Conservation (phyloP, 2,329 filamentous ascomycete species). For the Nigrospora oryzae region DNA sequence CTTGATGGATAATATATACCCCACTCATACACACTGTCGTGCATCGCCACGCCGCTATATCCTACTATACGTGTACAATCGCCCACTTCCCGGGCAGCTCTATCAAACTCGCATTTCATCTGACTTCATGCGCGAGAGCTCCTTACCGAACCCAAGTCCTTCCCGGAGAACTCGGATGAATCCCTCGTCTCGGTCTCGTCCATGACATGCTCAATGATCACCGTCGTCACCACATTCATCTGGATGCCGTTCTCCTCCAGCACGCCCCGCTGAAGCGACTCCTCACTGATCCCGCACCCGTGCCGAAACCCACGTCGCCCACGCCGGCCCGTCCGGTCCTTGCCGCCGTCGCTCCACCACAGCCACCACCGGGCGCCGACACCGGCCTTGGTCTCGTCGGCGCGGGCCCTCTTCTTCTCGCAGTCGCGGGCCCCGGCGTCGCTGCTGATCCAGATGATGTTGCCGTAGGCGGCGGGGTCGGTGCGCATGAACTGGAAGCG, state of each 20-base stretch:
- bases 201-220: slow-evolving; percentile 12
- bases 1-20: too few species aligned
- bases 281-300: slow-evolving; percentile 10
- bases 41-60: too few species aligned
- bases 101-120: too few species aligned
- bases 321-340: slow-evolving; percentile 7
- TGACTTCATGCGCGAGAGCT: too few species aligned
- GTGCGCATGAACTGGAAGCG: slow-evolving; percentile 40
- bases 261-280: slow-evolving; percentile 10
- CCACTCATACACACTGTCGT: too few species aligned
- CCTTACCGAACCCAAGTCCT: too few species aligned
- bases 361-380: slow-evolving; percentile 1
- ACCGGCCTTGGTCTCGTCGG: background rate
- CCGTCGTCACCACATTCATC: slow-evolving; percentile 18
- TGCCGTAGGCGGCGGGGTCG: slow-evolving; percentile 12
- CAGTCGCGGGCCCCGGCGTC: slow-evolving; percentile 5
- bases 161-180: background rate
- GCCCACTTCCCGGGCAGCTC: too few species aligned
- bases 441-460: slow-evolving; percentile 8
- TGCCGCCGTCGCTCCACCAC: slow-evolving; percentile 3
- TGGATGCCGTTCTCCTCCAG: slow-evolving; percentile 13
- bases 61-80: too few species aligned
- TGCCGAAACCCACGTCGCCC: slow-evolving; percentile 4
- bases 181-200: background rate
- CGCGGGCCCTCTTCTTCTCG: slow-evolving; percentile 10